Evolutionary conservation across 106 monocot genomes (phyloP), one percentile per base, ranked within the genome.

Genomic region (Iris macrosiphon): DNA sequence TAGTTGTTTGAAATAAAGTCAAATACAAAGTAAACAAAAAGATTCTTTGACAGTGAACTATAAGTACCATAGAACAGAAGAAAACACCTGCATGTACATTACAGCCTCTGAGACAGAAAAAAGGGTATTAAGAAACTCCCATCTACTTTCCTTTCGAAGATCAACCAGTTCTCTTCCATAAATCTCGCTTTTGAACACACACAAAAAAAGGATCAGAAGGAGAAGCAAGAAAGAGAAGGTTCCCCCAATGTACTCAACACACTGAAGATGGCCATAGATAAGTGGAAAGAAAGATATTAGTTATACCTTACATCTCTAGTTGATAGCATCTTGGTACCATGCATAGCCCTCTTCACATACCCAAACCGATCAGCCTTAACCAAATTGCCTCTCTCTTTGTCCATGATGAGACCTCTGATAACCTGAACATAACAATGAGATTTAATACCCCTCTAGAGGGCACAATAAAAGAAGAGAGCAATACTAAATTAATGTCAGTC

Each of bases 81-180:
- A 62, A 55, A 49, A 34, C 49, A 95, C 95, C 95, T 89, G 95
- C 95, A 89, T 95, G 64, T 52, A 95, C 95, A 95, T 95, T 26
- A 95, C 95, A 66, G 95, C 95, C 74, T 95, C 95, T 59, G 95
- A 95, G 37, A 95, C 95, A 45, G 95, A 95, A 65, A 95, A 95
- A 39, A 95, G 66, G 49, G 95, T 95, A 55, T 89, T 95, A 33
- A 95, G 85, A 53, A 95, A 95, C 66, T 85, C 94, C 94, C 94
- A 95, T 57, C 72, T 66, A 60, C 79, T 77, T 71, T 89, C 81
- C 48, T 95, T 89, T 20, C 94, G 63, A 38, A 94, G 75, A 79
- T 89, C 89, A 62, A 95, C 82, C 63, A 95, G 47, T 64, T 95
- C 95, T 78, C 95, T 89, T 55, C 95, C 95, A 66, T 95, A 95